Evolutionary conservation across 164 flowering plant genomes (phyloP), one percentile per base, ranked within the genome.

Genomic region (Nymphaea thermarum): DNA sequence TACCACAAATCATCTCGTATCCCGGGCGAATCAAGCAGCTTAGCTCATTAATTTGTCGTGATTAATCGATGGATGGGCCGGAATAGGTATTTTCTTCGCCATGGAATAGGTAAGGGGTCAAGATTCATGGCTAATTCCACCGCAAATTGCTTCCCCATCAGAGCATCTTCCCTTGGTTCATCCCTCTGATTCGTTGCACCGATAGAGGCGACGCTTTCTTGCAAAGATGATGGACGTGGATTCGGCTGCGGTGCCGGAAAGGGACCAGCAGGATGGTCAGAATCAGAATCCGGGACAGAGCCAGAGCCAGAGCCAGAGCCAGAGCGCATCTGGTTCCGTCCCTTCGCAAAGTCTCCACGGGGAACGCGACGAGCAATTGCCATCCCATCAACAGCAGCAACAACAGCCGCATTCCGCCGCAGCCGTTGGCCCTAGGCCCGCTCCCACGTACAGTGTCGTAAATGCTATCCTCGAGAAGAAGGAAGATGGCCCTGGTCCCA

Each of bases 401-500:
- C 70, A 69, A 60, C 83, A 74, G 72, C 67, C 60, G 64, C 77
- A 68, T 64, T 82, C 76, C 69, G 81, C 73, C 74, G 71, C 76
- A 44, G 66, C 80, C 3, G 87, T 84, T 67, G 99, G 97, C 63
- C 97, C 99, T 42, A 81, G 97, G 72, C 87, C 79, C 44, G 99
- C 99, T 25, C 99, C 99, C 36, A 75, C 83, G 2, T 95, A 90
- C 66, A 70, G 93, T 17, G 96, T 85, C 53, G 97, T 90, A 66
- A 84, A 83, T 68, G 94, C 94, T 3, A 65, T 89, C 16, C 75
- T 90, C 12, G 99, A 95, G 80, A 87, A 92, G 86, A 85, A 90
- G 70, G 99, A 90, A 68, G 99, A 95, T 44, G 98, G 99, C 12
- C 91, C 99, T 2, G 99, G 99, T 12, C 89, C 96, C 6, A 71